A percentile compares a stretch with the other conserved stretches of the same genome.
phyloP scores from a whole-genome alignment of 352 stramenopile species.

The Globisporangium recalcitrans region DNA sequence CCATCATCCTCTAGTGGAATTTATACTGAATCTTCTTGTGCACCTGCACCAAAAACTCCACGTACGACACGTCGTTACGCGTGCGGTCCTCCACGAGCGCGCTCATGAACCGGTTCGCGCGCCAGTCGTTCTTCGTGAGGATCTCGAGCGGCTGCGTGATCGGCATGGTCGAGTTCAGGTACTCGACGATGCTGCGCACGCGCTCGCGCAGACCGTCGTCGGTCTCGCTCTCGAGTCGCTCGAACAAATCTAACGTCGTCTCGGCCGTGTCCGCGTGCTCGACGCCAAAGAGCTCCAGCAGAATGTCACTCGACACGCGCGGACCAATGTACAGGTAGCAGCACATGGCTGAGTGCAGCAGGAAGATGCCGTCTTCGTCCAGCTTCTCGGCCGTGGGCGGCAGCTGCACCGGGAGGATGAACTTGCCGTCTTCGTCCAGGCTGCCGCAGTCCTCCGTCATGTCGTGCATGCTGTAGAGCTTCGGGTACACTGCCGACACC shows the following conservation, averaged over 20 bases:
- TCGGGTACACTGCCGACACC: slow-evolving; percentile 85
- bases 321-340: slow-evolving; percentile 88
- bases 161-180: slow-evolving; percentile 76
- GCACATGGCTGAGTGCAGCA: slow-evolving; percentile 84
- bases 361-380: slow-evolving; percentile 79
- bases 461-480: slow-evolving; percentile 85
- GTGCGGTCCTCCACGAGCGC: slow-evolving; percentile 84
- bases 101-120: slow-evolving; percentile 79
- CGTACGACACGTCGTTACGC: slow-evolving; percentile 84
- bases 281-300: slow-evolving; percentile 81
- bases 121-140: slow-evolving; percentile 82
- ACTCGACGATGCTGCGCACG: slow-evolving; percentile 67
- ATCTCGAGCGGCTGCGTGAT: slow-evolving; percentile 83
- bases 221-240: slow-evolving; percentile 47
- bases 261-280: slow-evolving; percentile 76
- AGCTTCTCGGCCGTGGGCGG: slow-evolving; percentile 83
- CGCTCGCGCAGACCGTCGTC: slow-evolving; percentile 57
- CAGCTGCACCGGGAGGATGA: slow-evolving; percentile 70
- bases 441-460: slow-evolving; percentile 76
- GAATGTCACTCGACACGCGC: slow-evolving; percentile 54
- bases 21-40: slow-evolving; percentile 92
- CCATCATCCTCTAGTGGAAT: slow-evolving; percentile 60
- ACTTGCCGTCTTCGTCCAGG: slow-evolving; percentile 70
- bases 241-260: slow-evolving; percentile 63
- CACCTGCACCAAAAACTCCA: slow-evolving; percentile 87